Evolutionary conservation across 139 green algal genomes (phyloP).

Genomic region (Chlorella vulgaris): DNA sequence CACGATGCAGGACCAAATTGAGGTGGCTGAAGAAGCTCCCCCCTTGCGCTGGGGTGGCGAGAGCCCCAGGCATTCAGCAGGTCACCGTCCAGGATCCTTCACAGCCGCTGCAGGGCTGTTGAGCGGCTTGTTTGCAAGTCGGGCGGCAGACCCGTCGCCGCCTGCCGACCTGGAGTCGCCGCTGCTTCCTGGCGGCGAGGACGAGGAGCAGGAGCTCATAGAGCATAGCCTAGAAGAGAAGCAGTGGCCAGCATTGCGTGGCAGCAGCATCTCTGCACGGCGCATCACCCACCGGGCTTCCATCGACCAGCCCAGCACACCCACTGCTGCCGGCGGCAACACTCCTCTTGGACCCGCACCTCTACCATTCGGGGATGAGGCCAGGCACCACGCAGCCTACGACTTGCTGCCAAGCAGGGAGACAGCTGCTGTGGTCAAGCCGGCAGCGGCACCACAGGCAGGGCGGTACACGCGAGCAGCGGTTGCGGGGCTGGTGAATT

Average conservation of each 20-base stretch:
- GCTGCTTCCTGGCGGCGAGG: neutral
- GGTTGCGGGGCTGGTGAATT: conserved; percentile 59
- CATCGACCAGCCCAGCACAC: neutral
- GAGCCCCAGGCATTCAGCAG: neutral
- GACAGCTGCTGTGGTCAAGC: neutral
- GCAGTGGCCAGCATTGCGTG: conserved; percentile 17
- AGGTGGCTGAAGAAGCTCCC: neutral
- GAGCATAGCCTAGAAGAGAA: conserved; percentile 13
- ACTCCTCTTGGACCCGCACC: neutral
- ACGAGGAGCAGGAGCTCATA: neutral
- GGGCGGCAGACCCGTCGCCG: too few species aligned
- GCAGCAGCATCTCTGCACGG: neutral
- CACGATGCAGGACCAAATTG: neutral
- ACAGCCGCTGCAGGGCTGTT: neutral
- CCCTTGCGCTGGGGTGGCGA: neutral
- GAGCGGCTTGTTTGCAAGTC: neutral
- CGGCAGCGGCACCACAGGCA: neutral
- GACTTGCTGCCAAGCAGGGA: neutral
- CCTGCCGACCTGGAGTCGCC: neutral
- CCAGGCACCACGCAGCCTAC: neutral
- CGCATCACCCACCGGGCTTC: neutral
- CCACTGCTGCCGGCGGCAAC: neutral
- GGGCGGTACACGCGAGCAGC: neutral
- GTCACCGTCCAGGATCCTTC: neutral
- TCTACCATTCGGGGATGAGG: neutral